These are phyloP conservation scores for Solanum virginianum DNA, from an alignment of 257 asterid genomes.

Conservation along the genomic window DNA sequence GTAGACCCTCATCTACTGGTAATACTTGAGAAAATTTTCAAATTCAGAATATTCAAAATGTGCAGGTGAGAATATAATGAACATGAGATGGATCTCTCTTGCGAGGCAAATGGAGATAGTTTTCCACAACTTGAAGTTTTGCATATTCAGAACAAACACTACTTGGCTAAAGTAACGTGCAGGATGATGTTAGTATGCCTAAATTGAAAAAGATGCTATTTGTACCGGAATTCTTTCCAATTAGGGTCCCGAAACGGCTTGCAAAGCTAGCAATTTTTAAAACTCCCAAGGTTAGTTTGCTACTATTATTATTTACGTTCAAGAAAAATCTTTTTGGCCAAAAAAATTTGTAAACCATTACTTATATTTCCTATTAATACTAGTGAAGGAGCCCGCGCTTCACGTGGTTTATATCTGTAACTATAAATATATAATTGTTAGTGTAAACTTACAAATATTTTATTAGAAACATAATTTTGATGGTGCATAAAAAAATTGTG, in stretches of 20 bases:
- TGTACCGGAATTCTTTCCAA: no score
- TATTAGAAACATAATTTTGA: no score
- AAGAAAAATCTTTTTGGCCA: no score
- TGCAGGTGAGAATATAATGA: no score
- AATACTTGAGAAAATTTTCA: neutral
- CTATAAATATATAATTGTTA: no score
- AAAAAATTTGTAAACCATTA: no score
- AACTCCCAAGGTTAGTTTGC: neutral
- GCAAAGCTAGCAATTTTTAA: neutral
- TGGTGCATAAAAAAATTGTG: no score
- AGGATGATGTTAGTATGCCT: neutral
- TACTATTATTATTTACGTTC: neutral
- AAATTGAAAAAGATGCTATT: neutral
- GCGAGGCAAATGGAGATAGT: neutral
- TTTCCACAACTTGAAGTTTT: slow-evolving; percentile 3
- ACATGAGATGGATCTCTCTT: neutral
- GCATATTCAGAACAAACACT: neutral
- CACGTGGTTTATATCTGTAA: no score
- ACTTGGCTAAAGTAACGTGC: neutral
- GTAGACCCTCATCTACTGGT: neutral
- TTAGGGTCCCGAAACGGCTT: no score
- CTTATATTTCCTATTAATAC: no score
- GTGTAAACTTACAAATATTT: no score
- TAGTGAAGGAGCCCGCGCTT: no score
- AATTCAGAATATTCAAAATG: neutral